Conservation (phyloP, 495 filamentous ascomycete species). For the Podospora australis region DNA sequence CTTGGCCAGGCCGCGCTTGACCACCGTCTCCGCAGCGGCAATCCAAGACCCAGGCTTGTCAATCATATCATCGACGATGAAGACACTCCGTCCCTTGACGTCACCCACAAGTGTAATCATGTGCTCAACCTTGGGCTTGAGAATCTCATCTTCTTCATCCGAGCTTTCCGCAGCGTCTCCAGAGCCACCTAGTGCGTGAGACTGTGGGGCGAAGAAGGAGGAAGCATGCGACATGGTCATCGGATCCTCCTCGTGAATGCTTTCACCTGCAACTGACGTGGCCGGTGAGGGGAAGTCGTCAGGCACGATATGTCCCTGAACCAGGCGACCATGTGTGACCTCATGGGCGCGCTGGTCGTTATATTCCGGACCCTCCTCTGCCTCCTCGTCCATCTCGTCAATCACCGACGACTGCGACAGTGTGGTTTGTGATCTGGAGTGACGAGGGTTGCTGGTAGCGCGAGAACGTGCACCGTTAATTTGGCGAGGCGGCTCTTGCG, state of each 20-base stretch:
- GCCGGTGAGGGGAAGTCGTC: slow-evolving; percentile 81
- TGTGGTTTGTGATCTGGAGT: slow-evolving; percentile 24
- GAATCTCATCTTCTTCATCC: slow-evolving; percentile 82
- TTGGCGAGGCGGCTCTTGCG: slow-evolving; percentile 35
- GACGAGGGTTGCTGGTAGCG: slow-evolving; percentile 17
- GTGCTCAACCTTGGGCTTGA: slow-evolving; percentile 70
- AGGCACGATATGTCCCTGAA: slow-evolving; percentile 95
- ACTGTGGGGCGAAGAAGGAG: slow-evolving; percentile 47
- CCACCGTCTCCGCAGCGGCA: slow-evolving; percentile 94
- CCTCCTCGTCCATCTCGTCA: slow-evolving; percentile 41
- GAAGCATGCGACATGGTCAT: slow-evolving; percentile 52
- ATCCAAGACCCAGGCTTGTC: slow-evolving; percentile 97
- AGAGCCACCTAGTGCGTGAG: slow-evolving; percentile 72
- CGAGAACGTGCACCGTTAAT: slow-evolving; percentile 25
- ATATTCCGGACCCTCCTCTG: slow-evolving; percentile 56
- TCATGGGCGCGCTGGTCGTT: slow-evolving; percentile 82
- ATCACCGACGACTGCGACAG: slow-evolving; percentile 34
- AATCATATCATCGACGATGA: slow-evolving; percentile 98
- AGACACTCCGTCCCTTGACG: slow-evolving; percentile 74
- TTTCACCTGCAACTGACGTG: slow-evolving; percentile 52
- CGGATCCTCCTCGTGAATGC: slow-evolving; percentile 50
- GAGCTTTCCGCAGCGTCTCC: slow-evolving; percentile 70
- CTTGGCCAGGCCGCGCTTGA: slow-evolving; percentile 84
- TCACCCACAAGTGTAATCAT: slow-evolving; percentile 96
- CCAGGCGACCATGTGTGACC: slow-evolving; percentile 82